Conservation (phyloP, 1,284 basidiomycete species). For the Filobasidium uniguttulatum region DNA sequence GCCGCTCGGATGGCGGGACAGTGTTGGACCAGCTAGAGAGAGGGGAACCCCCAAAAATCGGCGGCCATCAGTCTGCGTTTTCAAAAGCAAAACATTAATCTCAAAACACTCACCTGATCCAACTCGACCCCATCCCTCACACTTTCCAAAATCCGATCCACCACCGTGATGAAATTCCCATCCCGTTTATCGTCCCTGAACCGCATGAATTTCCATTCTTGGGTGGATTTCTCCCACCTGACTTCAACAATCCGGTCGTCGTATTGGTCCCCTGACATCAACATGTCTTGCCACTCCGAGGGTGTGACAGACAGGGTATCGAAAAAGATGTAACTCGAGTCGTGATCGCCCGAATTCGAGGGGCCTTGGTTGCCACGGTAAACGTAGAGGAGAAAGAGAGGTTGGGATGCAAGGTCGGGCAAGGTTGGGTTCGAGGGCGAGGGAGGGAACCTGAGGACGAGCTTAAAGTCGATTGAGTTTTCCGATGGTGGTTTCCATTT, state of each 20-base stretch:
- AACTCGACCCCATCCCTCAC: slow-evolving; percentile 85
- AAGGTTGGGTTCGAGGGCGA: slow-evolving; percentile 41
- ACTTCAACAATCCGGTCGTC: slow-evolving; percentile 93
- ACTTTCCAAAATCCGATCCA: slow-evolving; percentile 70
- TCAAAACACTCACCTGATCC: slow-evolving; percentile 48
- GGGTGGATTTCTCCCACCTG: slow-evolving; percentile 57
- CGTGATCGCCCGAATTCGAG: slow-evolving; percentile 4
- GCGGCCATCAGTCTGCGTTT: not conserved
- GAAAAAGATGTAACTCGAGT: slow-evolving; percentile 81
- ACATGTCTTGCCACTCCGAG: slow-evolving; percentile 66
- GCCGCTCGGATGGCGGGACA: slow-evolving; percentile 4
- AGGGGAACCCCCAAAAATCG: not conserved
- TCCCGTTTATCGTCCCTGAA: slow-evolving; percentile 83
- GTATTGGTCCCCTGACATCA: slow-evolving; percentile 58
- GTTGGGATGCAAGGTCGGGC: slow-evolving; percentile 73
- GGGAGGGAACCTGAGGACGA: slow-evolving; percentile 81
- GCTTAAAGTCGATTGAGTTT: slow-evolving; percentile 95
- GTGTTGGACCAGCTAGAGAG: slow-evolving; percentile 3
- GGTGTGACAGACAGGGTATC: slow-evolving; percentile 78
- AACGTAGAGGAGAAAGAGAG: slow-evolving; percentile 66
- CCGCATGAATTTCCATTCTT: slow-evolving; percentile 75
- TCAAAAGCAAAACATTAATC: not conserved
- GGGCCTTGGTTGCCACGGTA: slow-evolving; percentile 55
- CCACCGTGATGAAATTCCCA: slow-evolving; percentile 69
- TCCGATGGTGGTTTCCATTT: slow-evolving; percentile 99